Evolutionary conservation across 768 basidiomycete genomes (phyloP), one percentile per base, ranked within the genome.

Genomic region (Tricholoma hemisulphureum): DNA sequence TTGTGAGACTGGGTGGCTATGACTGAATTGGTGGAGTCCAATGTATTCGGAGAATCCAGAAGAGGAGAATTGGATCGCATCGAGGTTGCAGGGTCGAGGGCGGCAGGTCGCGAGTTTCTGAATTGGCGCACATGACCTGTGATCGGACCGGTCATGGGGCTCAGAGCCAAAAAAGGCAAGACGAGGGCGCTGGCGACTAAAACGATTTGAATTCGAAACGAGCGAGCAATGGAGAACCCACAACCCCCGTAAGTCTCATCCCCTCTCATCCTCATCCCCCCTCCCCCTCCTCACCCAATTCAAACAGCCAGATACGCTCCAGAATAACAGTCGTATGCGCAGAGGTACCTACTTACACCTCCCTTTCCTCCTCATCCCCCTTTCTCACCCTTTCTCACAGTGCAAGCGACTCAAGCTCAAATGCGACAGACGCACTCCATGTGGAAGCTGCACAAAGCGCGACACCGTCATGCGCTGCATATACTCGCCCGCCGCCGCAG

Each of bases 341-440:
- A 68, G 89, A 91, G 84, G 89, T 89, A 31, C 29, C 16, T 51
- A 56, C 18, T 45, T 53, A 4, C 26, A 6, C 31, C 45, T 46
- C 6, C 45, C 49, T 55, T 58, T 55, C 55, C 23, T 23, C 13
- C 4, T 34, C 35, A 28, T 55, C 52, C 49, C 18, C 16, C 35
- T 56, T 59, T 55, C 58, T 57, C 55, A 24, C 53, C 57, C 32
- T 37, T 16, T 49, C 1, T 18, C 7, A 39, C 67, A 93, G 88
- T 94, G 91, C 77, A 93, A 93, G 70, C 89, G 91, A 4, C 79
- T 93, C 53, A 94, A 94, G 65, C 80, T 93, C 53, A 91, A 87
- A 75, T 94, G 91, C 67, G 91, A 93, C 73, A 77, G 91, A 35
- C 82, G 86, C 20, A 83, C 79, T 2, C 91, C 91, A 0, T 93